phyloP scores from a whole-genome alignment of 176 grass and related monocot genomes.

The Carex littledalei region DNA sequence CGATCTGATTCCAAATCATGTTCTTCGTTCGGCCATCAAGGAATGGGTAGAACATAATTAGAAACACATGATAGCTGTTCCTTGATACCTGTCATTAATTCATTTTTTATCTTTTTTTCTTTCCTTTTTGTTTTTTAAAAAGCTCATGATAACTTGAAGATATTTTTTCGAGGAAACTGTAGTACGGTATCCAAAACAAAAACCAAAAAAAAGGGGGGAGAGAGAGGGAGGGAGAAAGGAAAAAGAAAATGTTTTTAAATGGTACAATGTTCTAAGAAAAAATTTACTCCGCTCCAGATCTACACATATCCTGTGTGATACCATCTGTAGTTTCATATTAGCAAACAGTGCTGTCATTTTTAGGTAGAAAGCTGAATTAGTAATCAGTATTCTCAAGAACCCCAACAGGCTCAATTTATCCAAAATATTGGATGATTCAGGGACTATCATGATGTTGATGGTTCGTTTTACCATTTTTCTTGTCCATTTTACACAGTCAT shows the following conservation, averaged over 20 bases:
- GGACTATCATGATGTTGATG: not conserved
- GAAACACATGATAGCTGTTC: not conserved
- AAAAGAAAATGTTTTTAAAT: not conserved
- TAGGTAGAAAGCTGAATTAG: not conserved
- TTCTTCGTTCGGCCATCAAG: constrained; percentile 44
- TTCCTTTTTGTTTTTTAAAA: not conserved
- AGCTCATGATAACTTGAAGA: not conserved
- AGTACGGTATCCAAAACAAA: not conserved
- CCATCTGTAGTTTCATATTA: not conserved
- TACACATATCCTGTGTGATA: not conserved
- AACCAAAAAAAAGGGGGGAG: not conserved
- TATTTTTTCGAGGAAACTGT: not conserved
- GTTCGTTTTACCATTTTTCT: no score
- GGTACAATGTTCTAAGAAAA: not conserved
- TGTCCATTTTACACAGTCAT: not conserved
- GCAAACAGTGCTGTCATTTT: not conserved
- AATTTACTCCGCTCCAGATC: not conserved
- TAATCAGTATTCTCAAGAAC: not conserved
- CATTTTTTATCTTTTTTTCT: not conserved
- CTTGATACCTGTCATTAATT: not conserved
- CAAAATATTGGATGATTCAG: not conserved
- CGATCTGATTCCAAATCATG: constrained; percentile 37
- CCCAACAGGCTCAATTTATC: not conserved
- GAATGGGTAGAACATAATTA: constrained; percentile 23
- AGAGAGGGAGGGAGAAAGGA: no score